Base-by-base conservation (phyloP, 164 flowering plant genomes). In the Aristolochia californica region DNA sequence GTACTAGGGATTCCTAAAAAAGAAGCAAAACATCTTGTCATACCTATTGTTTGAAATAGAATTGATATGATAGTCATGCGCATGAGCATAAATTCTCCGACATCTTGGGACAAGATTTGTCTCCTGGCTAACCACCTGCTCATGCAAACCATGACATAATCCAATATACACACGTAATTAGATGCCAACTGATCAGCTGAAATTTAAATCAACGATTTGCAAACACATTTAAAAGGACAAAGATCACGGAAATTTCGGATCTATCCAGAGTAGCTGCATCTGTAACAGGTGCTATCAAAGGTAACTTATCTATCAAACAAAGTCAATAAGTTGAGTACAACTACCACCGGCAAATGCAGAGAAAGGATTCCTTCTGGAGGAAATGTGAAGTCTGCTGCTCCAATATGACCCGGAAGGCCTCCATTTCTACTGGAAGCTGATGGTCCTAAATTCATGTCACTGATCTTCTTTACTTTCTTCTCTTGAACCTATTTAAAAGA, bases 1-100 rank as follows among this genome's bases (percentile, higher is more conserved):
- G 16, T n/a, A 14, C 48, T 45, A 45, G 13, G 24, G 8, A 51
- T 18, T 13, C 24, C 24, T 9, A 22, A 24, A 26, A 18, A 40
- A 40, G 26, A 5, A 43, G 40, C 10, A 34, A 34, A 34, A 34
- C 40, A 24, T 26, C 53, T 13, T 27, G 50, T 26, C 20, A 16
- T 61, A 82, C 95, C 95, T 87, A 75, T 84, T 87, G 62, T 75
- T 84, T 62, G 95, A 83, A 53, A 77, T 77, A 43, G 80, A 77
- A 61, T 77, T 77, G 24, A 77, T 77, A 62, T 77, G 80, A 56
- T 77, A 77, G 53, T 77, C 80, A 63, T 77, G 78, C 23, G 80
- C 80, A 72, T 77, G 80, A 56, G 78, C 74, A 61, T 74, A 77
- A 52, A 72, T 60, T 63, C 80, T 74, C 67, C 78, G 73, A 67